Conservation (phyloP, 1,139 yeast genomes). For the Taiozyma sp. region DNA sequence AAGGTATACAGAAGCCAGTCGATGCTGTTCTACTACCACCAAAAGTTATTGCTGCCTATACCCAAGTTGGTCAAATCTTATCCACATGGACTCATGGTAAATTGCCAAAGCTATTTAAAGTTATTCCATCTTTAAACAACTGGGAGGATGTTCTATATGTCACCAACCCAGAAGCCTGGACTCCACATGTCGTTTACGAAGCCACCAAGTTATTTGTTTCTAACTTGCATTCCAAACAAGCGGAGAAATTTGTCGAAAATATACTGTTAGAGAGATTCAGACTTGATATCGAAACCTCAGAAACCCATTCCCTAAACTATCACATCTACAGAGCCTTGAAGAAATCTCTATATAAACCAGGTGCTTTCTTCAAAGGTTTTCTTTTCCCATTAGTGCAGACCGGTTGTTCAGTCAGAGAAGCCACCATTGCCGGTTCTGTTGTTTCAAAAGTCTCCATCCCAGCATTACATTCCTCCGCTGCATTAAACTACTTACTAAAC, state of each 20-base stretch:
- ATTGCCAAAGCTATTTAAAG: slow-evolving; percentile 91
- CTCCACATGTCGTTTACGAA: slow-evolving; percentile 94
- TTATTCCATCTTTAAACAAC: slow-evolving; percentile 84
- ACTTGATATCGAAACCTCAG: slow-evolving; percentile 73
- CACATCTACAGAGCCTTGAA: slow-evolving; percentile 90
- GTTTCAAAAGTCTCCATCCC: slow-evolving; percentile 89
- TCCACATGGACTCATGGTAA: slow-evolving; percentile 95
- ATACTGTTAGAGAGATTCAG: slow-evolving; percentile 85
- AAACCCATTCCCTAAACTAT: slow-evolving; percentile 64
- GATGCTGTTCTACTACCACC: slow-evolving; percentile 82
- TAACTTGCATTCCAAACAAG: slow-evolving; percentile 80
- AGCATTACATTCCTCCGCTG: slow-evolving; percentile 93
- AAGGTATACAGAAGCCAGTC: slow-evolving; percentile 24
- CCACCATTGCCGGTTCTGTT: slow-evolving; percentile 92
- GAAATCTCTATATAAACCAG: slow-evolving; percentile 92
- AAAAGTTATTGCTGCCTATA: slow-evolving; percentile 91
- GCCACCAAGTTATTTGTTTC: slow-evolving; percentile 94
- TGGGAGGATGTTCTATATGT: slow-evolving; percentile 96
- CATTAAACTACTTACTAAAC: slow-evolving; percentile 78
- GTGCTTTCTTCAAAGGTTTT: slow-evolving; percentile 96
- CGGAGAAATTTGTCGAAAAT: slow-evolving; percentile 74
- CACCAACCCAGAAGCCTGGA: slow-evolving; percentile 90
- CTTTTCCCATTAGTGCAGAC: slow-evolving; percentile 84
- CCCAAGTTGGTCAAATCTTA: slow-evolving; percentile 83
- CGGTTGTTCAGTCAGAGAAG: slow-evolving; percentile 86